Conservation (phyloP, 2,329 filamentous ascomycete species). For the Ophiostoma pallidulum region DNA sequence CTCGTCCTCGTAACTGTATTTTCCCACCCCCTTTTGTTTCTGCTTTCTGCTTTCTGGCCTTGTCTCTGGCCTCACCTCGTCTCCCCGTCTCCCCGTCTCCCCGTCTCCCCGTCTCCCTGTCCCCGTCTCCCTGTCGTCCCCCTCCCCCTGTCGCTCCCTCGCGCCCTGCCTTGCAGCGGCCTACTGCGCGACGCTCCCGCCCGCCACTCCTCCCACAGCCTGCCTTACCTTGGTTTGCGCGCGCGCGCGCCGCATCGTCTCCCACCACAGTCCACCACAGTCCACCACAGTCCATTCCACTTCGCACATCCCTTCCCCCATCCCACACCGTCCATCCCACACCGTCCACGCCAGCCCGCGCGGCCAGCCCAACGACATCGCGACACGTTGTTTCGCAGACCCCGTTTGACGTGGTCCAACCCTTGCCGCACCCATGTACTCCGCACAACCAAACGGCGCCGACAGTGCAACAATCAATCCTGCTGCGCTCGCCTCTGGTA, state of each 20-base stretch:
- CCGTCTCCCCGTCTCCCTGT: not conserved
- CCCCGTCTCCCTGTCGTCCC: not conserved
- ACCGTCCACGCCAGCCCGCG: too few species aligned
- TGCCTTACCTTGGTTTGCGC: conserved; percentile 19
- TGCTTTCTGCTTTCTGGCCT: not conserved
- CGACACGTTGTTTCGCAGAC: conserved; percentile 51
- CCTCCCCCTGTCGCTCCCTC: not conserved
- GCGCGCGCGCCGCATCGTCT: conserved; percentile 22
- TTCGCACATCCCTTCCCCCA: too few species aligned
- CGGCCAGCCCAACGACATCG: conserved; percentile 47
- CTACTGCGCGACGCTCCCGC: conserved; percentile 25
- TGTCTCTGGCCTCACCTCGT: not conserved
- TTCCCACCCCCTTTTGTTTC: not conserved
- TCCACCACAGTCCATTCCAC: too few species aligned
- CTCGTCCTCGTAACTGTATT: not conserved
- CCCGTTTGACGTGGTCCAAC: conserved; percentile 32
- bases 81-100: not conserved
- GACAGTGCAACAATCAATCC: conserved; percentile 87
- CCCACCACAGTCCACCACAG: conserved; percentile 16
- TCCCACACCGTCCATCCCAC: conserved; percentile 16
- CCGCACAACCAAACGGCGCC: conserved; percentile 61
- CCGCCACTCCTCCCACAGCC: conserved; percentile 20
- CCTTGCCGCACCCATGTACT: conserved; percentile 44
- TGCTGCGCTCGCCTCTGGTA: conserved; percentile 75
- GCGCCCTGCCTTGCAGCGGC: conserved; percentile 32